Conservation (phyloP, 1,284 basidiomycete genomes). For the Ganoderma lucidum region DNA sequence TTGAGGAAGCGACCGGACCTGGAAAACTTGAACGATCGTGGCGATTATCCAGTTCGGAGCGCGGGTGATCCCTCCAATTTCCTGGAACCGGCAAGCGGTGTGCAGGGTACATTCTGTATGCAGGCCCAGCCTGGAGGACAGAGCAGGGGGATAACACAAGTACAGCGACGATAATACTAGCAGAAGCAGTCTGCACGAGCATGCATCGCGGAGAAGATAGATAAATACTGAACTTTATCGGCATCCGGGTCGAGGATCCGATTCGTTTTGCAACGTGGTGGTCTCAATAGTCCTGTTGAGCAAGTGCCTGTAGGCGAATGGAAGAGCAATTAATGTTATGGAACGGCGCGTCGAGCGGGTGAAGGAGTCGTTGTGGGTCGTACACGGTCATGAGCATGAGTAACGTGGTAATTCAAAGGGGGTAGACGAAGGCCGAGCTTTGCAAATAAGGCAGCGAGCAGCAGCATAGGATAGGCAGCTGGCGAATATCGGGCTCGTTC, state of each 20-base stretch:
- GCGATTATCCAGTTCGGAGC: neutral
- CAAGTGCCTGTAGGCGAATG: neutral
- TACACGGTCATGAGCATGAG: constrained; percentile 5
- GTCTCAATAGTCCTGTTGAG: neutral
- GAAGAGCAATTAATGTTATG: neutral
- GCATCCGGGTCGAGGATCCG: constrained; percentile 2
- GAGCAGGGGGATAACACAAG: neutral
- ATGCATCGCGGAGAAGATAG: neutral
- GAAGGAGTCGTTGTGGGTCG: neutral
- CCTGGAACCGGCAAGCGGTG: neutral
- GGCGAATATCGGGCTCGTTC: neutral
- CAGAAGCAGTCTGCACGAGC: neutral
- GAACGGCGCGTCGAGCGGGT: neutral
- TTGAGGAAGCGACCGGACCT: neutral
- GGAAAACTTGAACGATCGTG: neutral
- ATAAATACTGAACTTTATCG: neutral
- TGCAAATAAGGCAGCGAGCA: neutral
- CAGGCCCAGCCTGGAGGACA: neutral
- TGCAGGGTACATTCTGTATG: neutral
- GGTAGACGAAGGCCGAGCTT: neutral
- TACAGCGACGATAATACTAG: neutral
- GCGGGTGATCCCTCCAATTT: neutral
- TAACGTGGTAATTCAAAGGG: neutral
- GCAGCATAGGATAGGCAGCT: constrained; percentile 1
- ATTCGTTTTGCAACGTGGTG: neutral